phyloP scores from a whole-genome alignment of 2,329 filamentous ascomycete genomes.

The Purpureocillium lavendulum region DNA sequence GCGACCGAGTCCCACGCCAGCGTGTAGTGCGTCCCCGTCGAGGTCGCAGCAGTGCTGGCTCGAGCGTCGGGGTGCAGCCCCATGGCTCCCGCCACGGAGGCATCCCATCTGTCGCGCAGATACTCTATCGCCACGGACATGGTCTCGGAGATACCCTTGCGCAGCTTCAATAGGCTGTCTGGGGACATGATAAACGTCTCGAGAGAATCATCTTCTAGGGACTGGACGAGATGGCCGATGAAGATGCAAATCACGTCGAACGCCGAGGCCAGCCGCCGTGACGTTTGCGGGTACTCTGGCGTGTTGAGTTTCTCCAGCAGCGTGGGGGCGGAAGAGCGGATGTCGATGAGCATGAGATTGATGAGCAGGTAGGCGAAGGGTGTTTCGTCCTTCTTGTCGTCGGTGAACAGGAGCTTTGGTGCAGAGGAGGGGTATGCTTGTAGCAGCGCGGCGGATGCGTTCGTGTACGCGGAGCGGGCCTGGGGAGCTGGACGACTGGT shows the following conservation, averaged over 20 bases:
- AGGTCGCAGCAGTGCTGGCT: slow-evolving; percentile 30
- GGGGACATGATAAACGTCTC: slow-evolving; percentile 40
- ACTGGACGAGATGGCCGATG: slow-evolving; percentile 47
- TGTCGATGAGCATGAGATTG: slow-evolving; percentile 57
- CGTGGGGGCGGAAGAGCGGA: slow-evolving; percentile 53
- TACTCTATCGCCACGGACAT: slow-evolving; percentile 57
- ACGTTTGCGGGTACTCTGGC: slow-evolving; percentile 39
- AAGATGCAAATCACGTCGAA: slow-evolving; percentile 57
- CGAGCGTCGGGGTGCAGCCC: slow-evolving; percentile 53
- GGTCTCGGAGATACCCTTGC: slow-evolving; percentile 53
- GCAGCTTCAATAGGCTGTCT: slow-evolving; percentile 52
- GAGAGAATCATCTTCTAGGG: slow-evolving; percentile 38
- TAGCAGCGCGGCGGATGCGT: slow-evolving; percentile 48
- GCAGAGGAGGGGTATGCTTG: slow-evolving; percentile 41
- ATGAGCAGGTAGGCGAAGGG: slow-evolving; percentile 55
- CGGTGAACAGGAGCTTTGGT: slow-evolving; percentile 43
- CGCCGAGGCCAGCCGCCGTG: slow-evolving; percentile 48
- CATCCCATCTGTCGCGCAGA: slow-evolving; percentile 63
- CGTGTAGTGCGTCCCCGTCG: slow-evolving; percentile 35
- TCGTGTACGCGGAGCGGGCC: slow-evolving; percentile 50
- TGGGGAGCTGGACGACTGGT: slow-evolving; percentile 44
- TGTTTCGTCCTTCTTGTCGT: slow-evolving; percentile 33
- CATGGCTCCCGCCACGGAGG: slow-evolving; percentile 51
- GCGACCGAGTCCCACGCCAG: slow-evolving; percentile 52
- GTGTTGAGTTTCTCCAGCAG: slow-evolving; percentile 51